Evolutionary conservation across 306 rosid species (phyloP).

Genomic region (Abrus precatorius): DNA sequence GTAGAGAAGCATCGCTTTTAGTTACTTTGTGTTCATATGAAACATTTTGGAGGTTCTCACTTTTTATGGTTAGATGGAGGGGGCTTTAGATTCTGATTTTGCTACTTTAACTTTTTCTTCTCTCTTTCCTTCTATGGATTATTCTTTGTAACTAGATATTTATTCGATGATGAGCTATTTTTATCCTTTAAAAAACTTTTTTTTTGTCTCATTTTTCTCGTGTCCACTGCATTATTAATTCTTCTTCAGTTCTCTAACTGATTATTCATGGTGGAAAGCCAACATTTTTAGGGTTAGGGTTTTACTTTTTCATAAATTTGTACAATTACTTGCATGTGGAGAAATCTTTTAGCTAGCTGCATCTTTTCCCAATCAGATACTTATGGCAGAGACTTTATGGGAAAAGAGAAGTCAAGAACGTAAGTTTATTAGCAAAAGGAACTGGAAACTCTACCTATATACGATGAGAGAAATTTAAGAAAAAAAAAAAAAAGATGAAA

Average conservation of each 20-base stretch:
- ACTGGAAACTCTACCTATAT: neutral
- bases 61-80: conserved; percentile 16
- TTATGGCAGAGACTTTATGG: conserved; percentile 47
- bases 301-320: conserved; percentile 44
- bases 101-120: conserved; percentile 21
- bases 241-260: neutral
- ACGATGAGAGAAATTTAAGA: conserved; percentile 21
- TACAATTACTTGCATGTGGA: conserved; percentile 34
- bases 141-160: conserved; percentile 54
- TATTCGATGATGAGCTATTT: conserved; percentile 33
- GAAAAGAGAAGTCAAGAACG: conserved; percentile 49
- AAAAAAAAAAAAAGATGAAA: conserved; percentile 35
- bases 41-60: conserved; percentile 32
- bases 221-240: neutral
- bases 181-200: neutral
- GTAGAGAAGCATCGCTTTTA: conserved; percentile 29
- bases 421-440: conserved; percentile 32
- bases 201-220: neutral
- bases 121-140: conserved; percentile 14
- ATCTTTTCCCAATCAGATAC: conserved; percentile 39
- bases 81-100: conserved; percentile 44
- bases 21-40: conserved; percentile 6
- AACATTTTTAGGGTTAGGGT: conserved; percentile 59
- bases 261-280: conserved; percentile 22
- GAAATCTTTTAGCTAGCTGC: conserved; percentile 24